These are phyloP conservation scores for Eucalyptus regnans DNA, from an alignment of 345 rosid genomes.

Conservation along the genomic window DNA sequence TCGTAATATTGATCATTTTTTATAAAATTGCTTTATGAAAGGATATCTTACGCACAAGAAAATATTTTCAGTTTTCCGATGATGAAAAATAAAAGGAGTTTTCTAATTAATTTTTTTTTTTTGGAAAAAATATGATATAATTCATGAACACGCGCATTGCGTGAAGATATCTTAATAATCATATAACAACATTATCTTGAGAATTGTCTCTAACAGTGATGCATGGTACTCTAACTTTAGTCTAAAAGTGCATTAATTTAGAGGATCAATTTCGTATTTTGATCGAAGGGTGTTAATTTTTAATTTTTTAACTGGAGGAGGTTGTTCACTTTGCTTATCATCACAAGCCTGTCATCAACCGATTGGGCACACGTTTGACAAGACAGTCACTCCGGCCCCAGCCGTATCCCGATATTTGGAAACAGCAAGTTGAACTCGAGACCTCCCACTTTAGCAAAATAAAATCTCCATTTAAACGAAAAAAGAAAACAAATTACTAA, in stretches of 20 bases:
- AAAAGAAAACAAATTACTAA: not conserved
- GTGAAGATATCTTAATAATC: not conserved
- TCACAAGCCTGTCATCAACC: not conserved
- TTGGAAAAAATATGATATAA: not conserved
- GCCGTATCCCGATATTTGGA: not conserved
- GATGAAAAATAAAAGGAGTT: not conserved
- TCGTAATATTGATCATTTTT: not conserved
- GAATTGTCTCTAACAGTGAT: not conserved
- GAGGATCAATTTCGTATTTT: not conserved
- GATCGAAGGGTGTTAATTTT: not conserved
- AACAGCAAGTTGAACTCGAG: not conserved
- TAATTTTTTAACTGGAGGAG: not conserved
- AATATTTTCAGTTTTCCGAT: not conserved
- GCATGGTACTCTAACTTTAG: not conserved
- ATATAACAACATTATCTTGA: not conserved
- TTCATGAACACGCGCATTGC: not conserved
- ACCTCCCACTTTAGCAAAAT: not conserved
- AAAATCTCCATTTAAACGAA: not conserved
- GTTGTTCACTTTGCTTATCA: not conserved
- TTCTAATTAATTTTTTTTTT: not conserved
- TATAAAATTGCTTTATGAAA: not conserved
- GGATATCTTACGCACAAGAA: not conserved
- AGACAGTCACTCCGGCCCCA: not conserved
- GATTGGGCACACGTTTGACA: not conserved
- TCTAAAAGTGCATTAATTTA: not conserved